Evolutionary conservation across 2,329 filamentous ascomycete species (phyloP).

Genomic region (Pseudogymnoascus sp.): DNA sequence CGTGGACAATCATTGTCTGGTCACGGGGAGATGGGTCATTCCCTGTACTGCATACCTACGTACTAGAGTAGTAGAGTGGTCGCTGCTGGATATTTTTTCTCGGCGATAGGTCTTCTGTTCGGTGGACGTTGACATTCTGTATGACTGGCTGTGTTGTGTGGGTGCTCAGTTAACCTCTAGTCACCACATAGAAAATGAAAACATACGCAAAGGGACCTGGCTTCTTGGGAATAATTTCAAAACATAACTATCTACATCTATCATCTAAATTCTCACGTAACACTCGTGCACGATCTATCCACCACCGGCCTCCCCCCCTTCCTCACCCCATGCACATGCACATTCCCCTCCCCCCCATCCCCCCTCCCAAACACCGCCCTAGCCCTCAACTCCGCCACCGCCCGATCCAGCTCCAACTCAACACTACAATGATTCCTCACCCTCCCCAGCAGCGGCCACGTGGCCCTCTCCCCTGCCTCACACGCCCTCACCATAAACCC

Average conservation of each 20-base stretch:
- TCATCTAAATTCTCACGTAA: not conserved
- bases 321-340: not conserved
- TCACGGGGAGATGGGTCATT: not conserved
- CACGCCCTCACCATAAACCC: slow-evolving; percentile 81
- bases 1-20: not conserved
- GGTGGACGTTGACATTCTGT: not conserved
- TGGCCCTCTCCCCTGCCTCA: slow-evolving; percentile 72
- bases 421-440: slow-evolving; percentile 84
- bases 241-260: not conserved
- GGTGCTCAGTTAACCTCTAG: not conserved
- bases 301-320: not conserved
- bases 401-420: slow-evolving; percentile 72
- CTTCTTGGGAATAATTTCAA: not conserved
- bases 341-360: not conserved
- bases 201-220: not conserved
- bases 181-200: not conserved
- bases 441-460: slow-evolving; percentile 82
- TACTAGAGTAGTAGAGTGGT: not conserved
- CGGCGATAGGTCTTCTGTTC: not conserved
- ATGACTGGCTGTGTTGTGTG: not conserved
- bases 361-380: slow-evolving; percentile 38
- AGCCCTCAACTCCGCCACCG: slow-evolving; percentile 60
- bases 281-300: not conserved
- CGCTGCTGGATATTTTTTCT: not conserved
- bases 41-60: not conserved